Evolutionary conservation across 345 rosid species (phyloP).

Genomic region (Triadica sebifera): DNA sequence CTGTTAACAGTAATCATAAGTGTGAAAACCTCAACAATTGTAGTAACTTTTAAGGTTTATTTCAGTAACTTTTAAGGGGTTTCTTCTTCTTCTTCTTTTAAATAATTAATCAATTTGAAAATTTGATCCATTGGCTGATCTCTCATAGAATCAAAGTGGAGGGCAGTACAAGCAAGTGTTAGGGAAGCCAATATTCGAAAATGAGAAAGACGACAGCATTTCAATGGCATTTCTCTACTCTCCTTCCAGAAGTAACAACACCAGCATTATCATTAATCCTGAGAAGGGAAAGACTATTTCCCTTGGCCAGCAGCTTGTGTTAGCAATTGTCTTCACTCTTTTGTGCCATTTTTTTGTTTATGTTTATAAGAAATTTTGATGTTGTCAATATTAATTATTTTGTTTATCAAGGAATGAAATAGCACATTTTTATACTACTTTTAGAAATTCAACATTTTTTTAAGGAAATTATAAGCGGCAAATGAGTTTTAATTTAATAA

Average conservation of each 20-base stretch:
- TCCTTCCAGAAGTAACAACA: conserved; percentile 26
- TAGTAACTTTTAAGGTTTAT: too few relatives aligned
- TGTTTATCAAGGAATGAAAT: too few relatives aligned
- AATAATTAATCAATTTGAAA: not conserved
- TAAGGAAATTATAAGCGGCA: too few relatives aligned
- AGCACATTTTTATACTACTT: too few relatives aligned
- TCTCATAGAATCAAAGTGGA: conserved; percentile 40
- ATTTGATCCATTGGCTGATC: too few relatives aligned
- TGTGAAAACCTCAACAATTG: not conserved
- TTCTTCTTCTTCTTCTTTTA: not conserved
- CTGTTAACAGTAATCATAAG: conserved; percentile 13
- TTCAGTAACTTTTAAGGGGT: too few relatives aligned
- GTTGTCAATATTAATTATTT: too few relatives aligned
- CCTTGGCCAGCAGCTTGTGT: conserved; percentile 53
- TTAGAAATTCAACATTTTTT: too few relatives aligned
- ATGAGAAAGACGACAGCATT: conserved; percentile 38
- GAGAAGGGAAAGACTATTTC: conserved; percentile 43
- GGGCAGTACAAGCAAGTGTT: conserved; percentile 62
- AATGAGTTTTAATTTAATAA: too few relatives aligned
- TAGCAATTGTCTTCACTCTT: conserved; percentile 51
- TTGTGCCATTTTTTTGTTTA: conserved; percentile 41
- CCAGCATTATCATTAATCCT: not conserved
- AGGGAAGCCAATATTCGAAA: conserved; percentile 53
- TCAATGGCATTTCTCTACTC: conserved; percentile 57
- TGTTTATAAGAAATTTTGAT: conserved; percentile 34